A percentile compares a stretch with the other conserved stretches of the same genome.
phyloP scores from a whole-genome alignment of 345 rosid species.

The Pugionium cornutum region DNA sequence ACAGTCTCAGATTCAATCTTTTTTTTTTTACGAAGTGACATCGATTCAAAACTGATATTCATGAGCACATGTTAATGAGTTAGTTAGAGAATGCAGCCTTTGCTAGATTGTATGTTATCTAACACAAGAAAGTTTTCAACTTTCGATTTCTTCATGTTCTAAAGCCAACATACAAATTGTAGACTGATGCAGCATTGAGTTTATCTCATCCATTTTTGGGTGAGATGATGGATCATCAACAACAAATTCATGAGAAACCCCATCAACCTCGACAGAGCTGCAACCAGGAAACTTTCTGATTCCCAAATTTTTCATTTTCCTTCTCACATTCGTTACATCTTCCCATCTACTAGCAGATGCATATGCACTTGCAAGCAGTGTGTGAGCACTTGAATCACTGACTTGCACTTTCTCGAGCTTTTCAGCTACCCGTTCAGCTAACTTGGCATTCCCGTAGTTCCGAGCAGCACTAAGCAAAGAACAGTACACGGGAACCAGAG shows the following conservation, averaged over 20 bases:
- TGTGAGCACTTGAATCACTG: conserved; percentile 56
- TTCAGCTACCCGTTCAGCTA: conserved; percentile 62
- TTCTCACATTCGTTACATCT: conserved; percentile 64
- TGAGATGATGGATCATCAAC: conserved; percentile 50
- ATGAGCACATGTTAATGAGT: conserved; percentile 3
- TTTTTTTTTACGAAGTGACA: neutral
- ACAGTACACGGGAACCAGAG: conserved; percentile 57
- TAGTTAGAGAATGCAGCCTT: conserved; percentile 5
- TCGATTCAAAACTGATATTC: neutral
- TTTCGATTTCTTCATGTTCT: conserved; percentile 33
- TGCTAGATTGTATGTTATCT: conserved; percentile 4
- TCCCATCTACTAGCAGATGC: conserved; percentile 75
- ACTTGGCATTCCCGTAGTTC: conserved; percentile 53
- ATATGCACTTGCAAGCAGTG: conserved; percentile 67
- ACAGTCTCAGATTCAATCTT: too few species aligned
- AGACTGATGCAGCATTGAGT: conserved; percentile 41
- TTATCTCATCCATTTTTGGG: conserved; percentile 45
- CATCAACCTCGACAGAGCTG: conserved; percentile 62
- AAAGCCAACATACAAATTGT: conserved; percentile 31
- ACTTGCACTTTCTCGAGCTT: conserved; percentile 51
- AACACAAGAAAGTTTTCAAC: conserved; percentile 12
- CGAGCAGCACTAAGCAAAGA: conserved; percentile 77
- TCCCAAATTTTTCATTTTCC: conserved; percentile 71
- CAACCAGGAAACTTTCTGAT: conserved; percentile 76
- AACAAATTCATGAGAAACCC: conserved; percentile 51